Conservation (phyloP, 768 basidiomycete species). For the Leccinum variicolor region DNA sequence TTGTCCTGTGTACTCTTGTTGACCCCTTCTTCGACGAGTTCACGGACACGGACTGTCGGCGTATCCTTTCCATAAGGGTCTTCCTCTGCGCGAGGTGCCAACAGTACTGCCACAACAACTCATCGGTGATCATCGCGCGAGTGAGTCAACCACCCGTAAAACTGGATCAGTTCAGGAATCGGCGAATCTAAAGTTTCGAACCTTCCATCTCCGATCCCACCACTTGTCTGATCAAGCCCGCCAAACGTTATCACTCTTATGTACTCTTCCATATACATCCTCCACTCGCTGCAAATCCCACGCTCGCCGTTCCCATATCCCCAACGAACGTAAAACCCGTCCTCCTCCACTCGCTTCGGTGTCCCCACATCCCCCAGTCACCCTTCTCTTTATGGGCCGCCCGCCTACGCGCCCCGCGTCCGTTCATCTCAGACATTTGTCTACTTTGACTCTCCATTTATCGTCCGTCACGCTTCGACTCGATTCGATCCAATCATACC, state of each 20-base stretch:
- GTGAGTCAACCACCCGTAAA: background rate
- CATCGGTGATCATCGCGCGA: conserved; percentile 28
- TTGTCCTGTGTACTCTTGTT: conserved; percentile 30
- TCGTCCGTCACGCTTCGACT: conserved; percentile 13
- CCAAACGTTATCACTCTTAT: conserved; percentile 33
- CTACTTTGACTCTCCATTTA: conserved; percentile 2
- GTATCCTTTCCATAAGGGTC: conserved; percentile 29
- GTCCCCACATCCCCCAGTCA: conserved; percentile 23
- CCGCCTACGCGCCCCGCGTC: conserved; percentile 1
- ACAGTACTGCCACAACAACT: conserved; percentile 22
- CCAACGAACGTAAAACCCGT: conserved; percentile 24
- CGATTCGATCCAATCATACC: background rate
- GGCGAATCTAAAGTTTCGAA: conserved; percentile 32
- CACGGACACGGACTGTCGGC: conserved; percentile 24
- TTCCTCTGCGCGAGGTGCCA: conserved; percentile 17
- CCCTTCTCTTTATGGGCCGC: conserved; percentile 9
- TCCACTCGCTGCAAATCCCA: conserved; percentile 28
- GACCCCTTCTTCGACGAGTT: conserved; percentile 18
- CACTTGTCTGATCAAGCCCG: conserved; percentile 19
- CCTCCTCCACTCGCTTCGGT: conserved; percentile 15
- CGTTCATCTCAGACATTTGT: background rate
- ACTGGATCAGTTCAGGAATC: conserved; percentile 19
- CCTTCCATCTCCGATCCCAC: conserved; percentile 30
- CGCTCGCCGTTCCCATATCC: conserved; percentile 7
- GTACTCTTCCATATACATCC: conserved; percentile 20